phyloP scores from a whole-genome alignment of 805 yeast genomes.

The Dipodascopsis uninucleata region DNA sequence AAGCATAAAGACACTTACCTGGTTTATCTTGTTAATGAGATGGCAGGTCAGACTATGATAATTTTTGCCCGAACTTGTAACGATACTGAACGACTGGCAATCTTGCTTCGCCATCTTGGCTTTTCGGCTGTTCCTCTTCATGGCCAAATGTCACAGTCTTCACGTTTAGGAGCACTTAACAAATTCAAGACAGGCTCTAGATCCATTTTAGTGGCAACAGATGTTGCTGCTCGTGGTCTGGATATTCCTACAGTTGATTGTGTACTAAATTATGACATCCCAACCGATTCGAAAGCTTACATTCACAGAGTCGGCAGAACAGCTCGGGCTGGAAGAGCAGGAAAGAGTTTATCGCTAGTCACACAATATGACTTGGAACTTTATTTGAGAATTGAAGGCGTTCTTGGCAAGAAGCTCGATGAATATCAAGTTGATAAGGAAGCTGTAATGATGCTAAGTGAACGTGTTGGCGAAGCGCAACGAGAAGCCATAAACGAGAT shows the following conservation, averaged over 20 bases:
- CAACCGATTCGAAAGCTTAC: constrained; percentile 94
- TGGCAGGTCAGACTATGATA: constrained; percentile 78
- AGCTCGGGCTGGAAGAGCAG: constrained; percentile 89
- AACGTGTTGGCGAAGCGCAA: constrained; percentile 85
- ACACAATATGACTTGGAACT: constrained; percentile 93
- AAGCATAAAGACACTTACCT: constrained; percentile 87
- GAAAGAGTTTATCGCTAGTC: constrained; percentile 79
- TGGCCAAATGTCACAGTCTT: constrained; percentile 84
- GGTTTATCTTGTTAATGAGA: constrained; percentile 77
- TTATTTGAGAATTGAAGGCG: constrained; percentile 83
- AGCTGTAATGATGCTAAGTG: constrained; percentile 71
- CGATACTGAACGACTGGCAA: constrained; percentile 86
- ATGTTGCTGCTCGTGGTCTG: constrained; percentile 99
- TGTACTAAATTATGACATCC: constrained; percentile 94
- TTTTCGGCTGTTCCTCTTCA: constrained; percentile 90
- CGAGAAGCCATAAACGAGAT: constrained; percentile 82
- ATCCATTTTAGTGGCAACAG: constrained; percentile 95
- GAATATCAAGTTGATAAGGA: constrained; percentile 77
- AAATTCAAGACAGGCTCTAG: constrained; percentile 89
- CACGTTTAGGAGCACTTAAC: constrained; percentile 86
- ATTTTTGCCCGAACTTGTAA: constrained; percentile 93
- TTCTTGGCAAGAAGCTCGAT: constrained; percentile 74
- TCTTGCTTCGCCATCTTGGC: constrained; percentile 73
- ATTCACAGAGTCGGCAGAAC: constrained; percentile 98
- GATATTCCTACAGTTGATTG: constrained; percentile 98